Conservation (phyloP, 495 filamentous ascomycete species). For the Talaromyces proteolyticus region DNA sequence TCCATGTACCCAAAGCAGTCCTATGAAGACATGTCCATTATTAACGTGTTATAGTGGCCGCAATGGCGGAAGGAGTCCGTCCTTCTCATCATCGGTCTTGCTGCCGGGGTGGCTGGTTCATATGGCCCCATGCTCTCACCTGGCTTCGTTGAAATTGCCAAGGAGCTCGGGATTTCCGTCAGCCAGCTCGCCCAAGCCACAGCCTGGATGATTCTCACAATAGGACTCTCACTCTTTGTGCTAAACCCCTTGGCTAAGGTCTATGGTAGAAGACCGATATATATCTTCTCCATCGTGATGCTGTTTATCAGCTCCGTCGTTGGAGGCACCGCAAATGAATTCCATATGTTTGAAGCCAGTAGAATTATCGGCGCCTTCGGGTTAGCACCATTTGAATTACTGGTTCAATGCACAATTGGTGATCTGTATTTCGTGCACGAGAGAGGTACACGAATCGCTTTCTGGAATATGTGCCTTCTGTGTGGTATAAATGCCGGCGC, state of each 20-base stretch:
- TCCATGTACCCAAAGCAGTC: no score
- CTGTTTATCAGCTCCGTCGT: conserved; percentile 49
- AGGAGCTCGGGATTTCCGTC: conserved; percentile 35
- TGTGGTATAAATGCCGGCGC: conserved; percentile 39
- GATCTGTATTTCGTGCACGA: conserved; percentile 56
- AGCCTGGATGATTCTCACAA: conserved; percentile 42
- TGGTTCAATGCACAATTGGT: conserved; percentile 44
- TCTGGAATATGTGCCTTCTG: conserved; percentile 39
- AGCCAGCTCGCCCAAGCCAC: conserved; percentile 30
- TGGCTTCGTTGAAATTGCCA: conserved; percentile 35
- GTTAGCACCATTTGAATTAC: conserved; percentile 42
- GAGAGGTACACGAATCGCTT: conserved; percentile 38
- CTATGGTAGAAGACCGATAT: conserved; percentile 52
- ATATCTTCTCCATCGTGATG: conserved; percentile 45
- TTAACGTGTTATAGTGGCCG: conserved; percentile 39
- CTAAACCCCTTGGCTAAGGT: conserved; percentile 53
- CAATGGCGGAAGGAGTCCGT: conserved; percentile 48
- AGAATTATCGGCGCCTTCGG: conserved; percentile 15
- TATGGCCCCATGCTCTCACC: conserved; percentile 52
- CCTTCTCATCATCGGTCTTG: conserved; percentile 46
- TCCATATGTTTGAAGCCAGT: conserved; percentile 43
- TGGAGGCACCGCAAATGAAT: conserved; percentile 43
- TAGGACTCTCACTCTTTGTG: conserved; percentile 46
- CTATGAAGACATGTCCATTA: no score
- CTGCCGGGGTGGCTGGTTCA: conserved; percentile 47